These are phyloP conservation scores for Phytophthora melonis DNA, from an alignment of 352 stramenopile genomes.

Conservation along the genomic window DNA sequence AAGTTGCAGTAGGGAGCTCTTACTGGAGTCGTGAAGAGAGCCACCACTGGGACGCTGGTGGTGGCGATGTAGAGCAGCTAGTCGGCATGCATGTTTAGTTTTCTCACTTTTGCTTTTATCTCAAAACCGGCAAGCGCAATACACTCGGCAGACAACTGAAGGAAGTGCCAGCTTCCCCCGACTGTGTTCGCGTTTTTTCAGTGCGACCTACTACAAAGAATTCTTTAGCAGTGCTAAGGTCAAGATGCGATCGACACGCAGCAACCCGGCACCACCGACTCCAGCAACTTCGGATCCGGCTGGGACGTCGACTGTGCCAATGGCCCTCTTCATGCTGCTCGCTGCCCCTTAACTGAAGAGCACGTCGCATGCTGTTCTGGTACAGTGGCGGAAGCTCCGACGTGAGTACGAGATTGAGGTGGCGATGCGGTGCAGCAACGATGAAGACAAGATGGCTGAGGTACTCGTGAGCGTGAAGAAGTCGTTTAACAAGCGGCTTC, in stretches of 20 bases:
- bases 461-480: conserved; percentile 17
- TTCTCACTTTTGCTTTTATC: conserved; percentile 8
- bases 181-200: conserved; percentile 9
- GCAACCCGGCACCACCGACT: not conserved
- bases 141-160: conserved; percentile 5
- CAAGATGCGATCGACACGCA: conserved; percentile 3
- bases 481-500: conserved; percentile 17
- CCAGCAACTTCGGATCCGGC: not conserved
- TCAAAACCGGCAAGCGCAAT: conserved; percentile 12
- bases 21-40: not conserved
- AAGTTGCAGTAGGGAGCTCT: conserved; percentile 4
- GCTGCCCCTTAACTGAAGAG: conserved; percentile 18
- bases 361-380: conserved; percentile 10
- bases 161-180: conserved; percentile 15
- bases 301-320: conserved; percentile 5
- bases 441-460: conserved; percentile 6
- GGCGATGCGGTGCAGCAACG: conserved; percentile 17
- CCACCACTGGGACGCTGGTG: conserved; percentile 15
- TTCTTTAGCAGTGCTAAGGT: conserved; percentile 15
- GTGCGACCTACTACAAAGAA: conserved; percentile 12
- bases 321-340: conserved; percentile 18
- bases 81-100: conserved; percentile 9
- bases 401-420: conserved; percentile 17
- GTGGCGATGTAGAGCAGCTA: conserved; percentile 13
- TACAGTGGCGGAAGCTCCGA: conserved; percentile 13